Conservation (phyloP, 805 yeast genomes). For the Pachysolen tannophilus region DNA sequence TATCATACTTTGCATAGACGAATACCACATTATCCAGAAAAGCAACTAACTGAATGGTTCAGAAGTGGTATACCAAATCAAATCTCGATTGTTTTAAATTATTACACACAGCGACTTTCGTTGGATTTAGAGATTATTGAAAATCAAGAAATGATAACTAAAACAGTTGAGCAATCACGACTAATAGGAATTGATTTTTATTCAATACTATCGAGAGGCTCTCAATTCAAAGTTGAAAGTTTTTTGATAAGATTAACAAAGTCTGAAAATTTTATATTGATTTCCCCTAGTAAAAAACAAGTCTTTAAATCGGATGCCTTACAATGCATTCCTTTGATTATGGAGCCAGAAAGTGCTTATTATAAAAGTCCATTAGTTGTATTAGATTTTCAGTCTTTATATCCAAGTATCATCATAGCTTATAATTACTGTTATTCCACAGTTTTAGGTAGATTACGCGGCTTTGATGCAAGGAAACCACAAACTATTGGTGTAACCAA, state of each 20-base stretch:
- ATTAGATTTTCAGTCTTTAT: conserved; percentile 86
- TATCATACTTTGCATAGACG: conserved; percentile 60
- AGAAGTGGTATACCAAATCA: conserved; percentile 12
- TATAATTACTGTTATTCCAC: conserved; percentile 84
- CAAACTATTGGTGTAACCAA: conserved; percentile 48
- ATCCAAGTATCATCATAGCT: conserved; percentile 89
- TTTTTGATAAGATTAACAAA: conserved; percentile 68
- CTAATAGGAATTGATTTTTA: conserved; percentile 84
- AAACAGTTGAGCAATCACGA: conserved; percentile 77
- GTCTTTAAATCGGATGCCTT: conserved; percentile 81
- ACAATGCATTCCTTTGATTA: conserved; percentile 80
- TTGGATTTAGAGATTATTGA: conserved; percentile 40
- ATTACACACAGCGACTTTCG: conserved; percentile 36
- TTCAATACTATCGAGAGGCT: conserved; percentile 83
- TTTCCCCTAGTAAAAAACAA: conserved; percentile 74
- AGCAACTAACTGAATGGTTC: conserved; percentile 43
- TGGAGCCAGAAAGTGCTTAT: conserved; percentile 84
- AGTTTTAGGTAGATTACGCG: conserved; percentile 52
- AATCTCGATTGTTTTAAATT: conserved; percentile 31
- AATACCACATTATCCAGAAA: conserved; percentile 52
- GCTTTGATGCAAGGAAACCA: conserved; percentile 32
- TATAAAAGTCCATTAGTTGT: conserved; percentile 88
- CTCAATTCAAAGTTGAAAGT: conserved; percentile 92
- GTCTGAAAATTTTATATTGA: conserved; percentile 59
- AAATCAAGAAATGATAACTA: conserved; percentile 56